Percentiles rank a stretch among this genome's conserved stretches.
Conservation (phyloP, 164 flowering plant species). For the Brasenia schreberi region DNA sequence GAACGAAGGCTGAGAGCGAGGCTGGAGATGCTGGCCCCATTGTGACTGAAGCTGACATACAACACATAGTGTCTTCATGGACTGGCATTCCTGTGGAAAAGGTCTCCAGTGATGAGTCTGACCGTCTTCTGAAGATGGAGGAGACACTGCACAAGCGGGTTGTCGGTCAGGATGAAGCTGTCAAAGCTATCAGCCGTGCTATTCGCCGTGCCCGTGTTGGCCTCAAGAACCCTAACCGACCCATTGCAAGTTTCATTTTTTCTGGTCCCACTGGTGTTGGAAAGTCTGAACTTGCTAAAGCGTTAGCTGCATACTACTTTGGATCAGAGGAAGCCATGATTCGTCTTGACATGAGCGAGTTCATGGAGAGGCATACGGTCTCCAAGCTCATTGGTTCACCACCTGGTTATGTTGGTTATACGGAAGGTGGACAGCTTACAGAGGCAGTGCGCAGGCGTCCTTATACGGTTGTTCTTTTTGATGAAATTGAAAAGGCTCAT, state of each 20-base stretch:
- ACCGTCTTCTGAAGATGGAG: slow-evolving; percentile 86
- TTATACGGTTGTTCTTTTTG: slow-evolving; percentile 74
- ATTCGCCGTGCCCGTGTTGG: slow-evolving; percentile 94
- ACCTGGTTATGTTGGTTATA: slow-evolving; percentile 84
- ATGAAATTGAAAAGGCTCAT: slow-evolving; percentile 93
- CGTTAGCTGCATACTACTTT: slow-evolving; percentile 82
- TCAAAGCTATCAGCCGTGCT: slow-evolving; percentile 81
- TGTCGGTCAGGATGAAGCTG: slow-evolving; percentile 91
- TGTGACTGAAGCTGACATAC: slow-evolving; percentile 75
- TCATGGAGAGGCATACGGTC: slow-evolving; percentile 87
- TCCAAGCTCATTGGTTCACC: slow-evolving; percentile 89
- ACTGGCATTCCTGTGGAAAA: slow-evolving; percentile 90
- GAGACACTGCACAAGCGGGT: slow-evolving; percentile 70
- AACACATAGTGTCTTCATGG: slow-evolving; percentile 72
- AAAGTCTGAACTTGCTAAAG: slow-evolving; percentile 81
- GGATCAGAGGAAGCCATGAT: slow-evolving; percentile 95
- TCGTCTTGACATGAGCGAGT: slow-evolving; percentile 91
- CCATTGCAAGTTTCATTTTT: slow-evolving; percentile 86
- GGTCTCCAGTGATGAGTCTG: slow-evolving; percentile 74
- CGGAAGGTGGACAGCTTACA: slow-evolving; percentile 86
- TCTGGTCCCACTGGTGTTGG: slow-evolving; percentile 96
- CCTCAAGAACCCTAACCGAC: slow-evolving; percentile 72
- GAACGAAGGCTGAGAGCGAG: slow-evolving; percentile 67
- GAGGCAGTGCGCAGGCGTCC: slow-evolving; percentile 82
- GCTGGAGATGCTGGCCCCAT: slow-evolving; percentile 52